A percentile compares a stretch with the other conserved stretches of the same genome.
These are phyloP conservation scores for Punica granatum DNA, from an alignment of 345 rosid genomes.

Conservation along the genomic window DNA sequence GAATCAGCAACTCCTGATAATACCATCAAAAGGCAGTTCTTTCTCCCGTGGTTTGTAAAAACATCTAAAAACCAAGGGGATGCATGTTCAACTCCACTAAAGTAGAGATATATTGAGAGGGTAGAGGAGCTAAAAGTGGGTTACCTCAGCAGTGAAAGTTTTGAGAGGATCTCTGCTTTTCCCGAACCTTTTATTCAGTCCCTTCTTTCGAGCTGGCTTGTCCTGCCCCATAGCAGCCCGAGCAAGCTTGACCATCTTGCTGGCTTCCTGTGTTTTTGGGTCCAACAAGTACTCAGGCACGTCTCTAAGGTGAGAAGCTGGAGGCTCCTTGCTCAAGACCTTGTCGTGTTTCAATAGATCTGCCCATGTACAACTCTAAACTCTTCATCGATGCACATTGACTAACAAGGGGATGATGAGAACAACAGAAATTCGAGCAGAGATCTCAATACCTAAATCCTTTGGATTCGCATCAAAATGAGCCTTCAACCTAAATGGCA, in stretches of 20 bases:
- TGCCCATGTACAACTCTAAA: constrained; percentile 21
- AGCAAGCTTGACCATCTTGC: constrained; percentile 73
- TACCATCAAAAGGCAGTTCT: neutral
- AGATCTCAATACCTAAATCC: constrained; percentile 43
- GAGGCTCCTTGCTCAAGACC: constrained; percentile 56
- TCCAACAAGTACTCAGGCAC: constrained; percentile 79
- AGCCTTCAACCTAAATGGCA: constrained; percentile 60
- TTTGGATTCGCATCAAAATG: constrained; percentile 83
- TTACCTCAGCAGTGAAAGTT: constrained; percentile 44
- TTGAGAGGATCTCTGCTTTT: constrained; percentile 59
- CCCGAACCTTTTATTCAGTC: constrained; percentile 39
- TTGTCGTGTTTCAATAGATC: constrained; percentile 85
- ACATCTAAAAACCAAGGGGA: too few species aligned
- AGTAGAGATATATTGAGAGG: too few species aligned
- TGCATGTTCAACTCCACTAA: too few species aligned
- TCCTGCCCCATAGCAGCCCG: constrained; percentile 77
- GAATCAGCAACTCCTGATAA: constrained; percentile 1
- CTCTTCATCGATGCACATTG: neutral
- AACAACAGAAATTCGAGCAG: neutral
- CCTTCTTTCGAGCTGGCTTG: constrained; percentile 29
- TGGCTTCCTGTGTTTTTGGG: constrained; percentile 66
- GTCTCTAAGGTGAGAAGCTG: constrained; percentile 58
- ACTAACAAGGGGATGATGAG: neutral
- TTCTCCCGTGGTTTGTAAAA: neutral
- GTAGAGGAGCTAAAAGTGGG: neutral